Percentiles rank a stretch among this genome's conserved stretches.
phyloP scores from a whole-genome alignment of 78 protist species.

The Polysphondylium violaceum region DNA sequence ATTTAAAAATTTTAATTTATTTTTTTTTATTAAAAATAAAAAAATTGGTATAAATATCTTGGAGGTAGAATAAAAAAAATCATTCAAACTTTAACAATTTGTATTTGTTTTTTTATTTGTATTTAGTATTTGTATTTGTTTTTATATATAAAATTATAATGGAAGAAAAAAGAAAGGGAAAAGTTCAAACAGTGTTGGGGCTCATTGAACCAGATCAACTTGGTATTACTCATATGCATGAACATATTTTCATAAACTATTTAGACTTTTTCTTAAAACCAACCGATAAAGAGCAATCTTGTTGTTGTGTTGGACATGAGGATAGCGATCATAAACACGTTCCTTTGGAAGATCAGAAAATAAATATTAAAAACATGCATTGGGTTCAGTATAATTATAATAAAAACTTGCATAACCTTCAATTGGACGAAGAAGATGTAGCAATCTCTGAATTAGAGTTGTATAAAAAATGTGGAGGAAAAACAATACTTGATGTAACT shows the following conservation, averaged over 20 bases:
- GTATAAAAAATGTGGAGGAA: slow-evolving; percentile 45
- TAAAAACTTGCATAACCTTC: slow-evolving; percentile 31
- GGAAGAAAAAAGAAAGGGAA: slow-evolving; percentile 11
- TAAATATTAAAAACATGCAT: slow-evolving; percentile 5
- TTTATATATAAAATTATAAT: not conserved
- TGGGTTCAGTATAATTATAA: slow-evolving; percentile 57
- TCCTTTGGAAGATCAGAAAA: slow-evolving; percentile 15
- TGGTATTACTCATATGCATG: slow-evolving; percentile 51
- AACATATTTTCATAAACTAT: slow-evolving; percentile 61
- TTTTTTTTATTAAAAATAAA: too few species aligned
- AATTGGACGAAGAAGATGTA: slow-evolving; percentile 12
- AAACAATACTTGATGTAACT: slow-evolving; percentile 56
- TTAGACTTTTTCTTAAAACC: slow-evolving; percentile 34
- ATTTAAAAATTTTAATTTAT: too few species aligned
- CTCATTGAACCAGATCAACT: slow-evolving; percentile 22
- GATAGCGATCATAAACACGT: not conserved
- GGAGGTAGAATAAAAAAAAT: too few species aligned
- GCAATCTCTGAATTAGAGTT: slow-evolving; percentile 38
- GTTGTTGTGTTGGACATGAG: slow-evolving; percentile 13
- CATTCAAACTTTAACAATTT: not conserved
- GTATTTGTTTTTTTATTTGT: too few species aligned
- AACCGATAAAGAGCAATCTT: slow-evolving; percentile 3
- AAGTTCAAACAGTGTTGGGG: slow-evolving; percentile 42
- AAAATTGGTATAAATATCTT: too few species aligned
- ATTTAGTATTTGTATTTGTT: not conserved